Base-by-base conservation (phyloP, 495 filamentous ascomycete species). In the Aspergillus homomorphus region DNA sequence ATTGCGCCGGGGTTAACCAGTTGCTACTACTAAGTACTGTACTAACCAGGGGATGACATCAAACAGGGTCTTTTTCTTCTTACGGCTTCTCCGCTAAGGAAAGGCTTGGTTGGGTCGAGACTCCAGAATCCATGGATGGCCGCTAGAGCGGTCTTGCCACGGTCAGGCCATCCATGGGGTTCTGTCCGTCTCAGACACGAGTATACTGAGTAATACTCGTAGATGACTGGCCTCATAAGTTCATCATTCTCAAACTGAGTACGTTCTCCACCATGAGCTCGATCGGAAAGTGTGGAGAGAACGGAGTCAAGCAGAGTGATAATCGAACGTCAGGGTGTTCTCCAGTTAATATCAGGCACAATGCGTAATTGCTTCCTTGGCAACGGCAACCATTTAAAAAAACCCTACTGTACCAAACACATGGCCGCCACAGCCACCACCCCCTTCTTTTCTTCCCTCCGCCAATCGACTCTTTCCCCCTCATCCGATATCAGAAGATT, bases 11-110 rank as follows among this genome's bases (percentile, higher is more conserved):
- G 12, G 33, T 38, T 38, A 38, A 38, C 33, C 26, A 28, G 26
- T n/a, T n/a, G n/a, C n/a, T n/a, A n/a, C n/a, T n/a, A n/a, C n/a
- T n/a, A n/a, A n/a, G 14, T 43, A 43, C 14, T 43, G 18, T 43
- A 12, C 41, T 12, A 43, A n/a, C 20, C 23, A 45, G 28, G 56
- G 51, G 54, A 72, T 69, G 68, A 73, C 65, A 69, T 69, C 67
- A 73, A 72, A 16, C 46, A 50, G 46, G 46, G 45, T 49, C 45
- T 38, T 38, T 38, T 38, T 12, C 10, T 5, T 12, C 33, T 14
- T 38, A 38, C 33, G 33, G 4, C 10, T 38, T 38, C n/a, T 38
- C 33, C 33, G 33, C 33, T 38, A 38, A 12, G 6, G 33, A 38
- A 28, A 38, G 33, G 33, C 33, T 38, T 38, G 33, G 33, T 38